Base-by-base conservation (phyloP, 495 filamentous ascomycete species). In the Aspergillus saccharolyticus region DNA sequence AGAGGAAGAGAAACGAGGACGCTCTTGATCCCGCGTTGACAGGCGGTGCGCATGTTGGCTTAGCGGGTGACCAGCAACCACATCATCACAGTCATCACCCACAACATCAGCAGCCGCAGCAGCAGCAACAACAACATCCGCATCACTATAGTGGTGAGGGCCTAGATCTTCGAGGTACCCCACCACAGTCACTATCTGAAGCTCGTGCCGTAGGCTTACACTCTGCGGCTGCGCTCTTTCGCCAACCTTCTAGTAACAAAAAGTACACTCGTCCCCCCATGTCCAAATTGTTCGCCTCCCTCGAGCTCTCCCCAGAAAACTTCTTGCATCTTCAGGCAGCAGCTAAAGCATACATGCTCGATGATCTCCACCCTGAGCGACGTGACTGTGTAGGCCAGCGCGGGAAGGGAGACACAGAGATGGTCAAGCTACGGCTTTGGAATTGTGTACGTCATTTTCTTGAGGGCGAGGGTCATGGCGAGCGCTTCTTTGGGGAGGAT, bases 251-350 rank as follows among this genome's bases (percentile, higher is more conserved):
- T 2, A 73, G 65, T 57, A 75, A 74, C 58, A 81, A 81, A 58
- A 85, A 85, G 57, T 80, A 81, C 59, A 85, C 82, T 0, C 74
- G 83, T 14, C 82, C 83, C 16, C 80, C 83, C 2, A 85, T 85
- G 78, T 81, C 83, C 22, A 83, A 83, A 55, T 66, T 87, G 14
- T 85, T 82, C 58, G 60, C 75, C 1, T 83, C 82, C 1, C 74
- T 87, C 8, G 78, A 83, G 55, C 63, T 85, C 2, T 74, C 76
- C 6, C 78, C 83, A 0, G 81, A 85, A 65, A 78, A 78, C 53
- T 87, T 85, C 55, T 57, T 85, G 15, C 75, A 81, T 52, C 71
- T 87, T 2, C 81, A 86, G 66, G 75, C 80, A 1, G 81, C 78
- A 5, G 83, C 83, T 0, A 87, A 85, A 60, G 60, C 56, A 10